Evolutionary conservation across 768 basidiomycete genomes (phyloP), one percentile per base, ranked within the genome.

Genomic region (Sistotremastrum suecicum): DNA sequence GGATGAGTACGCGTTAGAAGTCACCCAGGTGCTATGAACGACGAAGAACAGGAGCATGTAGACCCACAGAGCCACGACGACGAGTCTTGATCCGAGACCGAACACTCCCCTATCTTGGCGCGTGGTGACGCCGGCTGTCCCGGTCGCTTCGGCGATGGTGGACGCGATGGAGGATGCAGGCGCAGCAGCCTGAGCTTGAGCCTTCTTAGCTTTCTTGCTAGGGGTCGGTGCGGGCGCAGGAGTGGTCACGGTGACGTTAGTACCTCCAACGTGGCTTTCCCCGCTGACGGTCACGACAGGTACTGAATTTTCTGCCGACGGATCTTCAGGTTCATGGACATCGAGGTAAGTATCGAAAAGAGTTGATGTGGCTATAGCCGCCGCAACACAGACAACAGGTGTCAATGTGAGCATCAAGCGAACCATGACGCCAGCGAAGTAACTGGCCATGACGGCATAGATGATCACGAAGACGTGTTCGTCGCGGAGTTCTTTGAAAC

Each of bases 351-450:
- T 85, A 53, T 95, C 87, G 47, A 97, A 68, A 7, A 98, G 70
- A 5, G 80, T 74, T 3, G 91, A 92, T 48, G 95, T 67, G 1
- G 91, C 90, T 32, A 98, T 80, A 5, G 95, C 95, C 11, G 89
- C 80, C 11, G 89, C 61, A 48, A 98, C 86, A 58, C 95, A 99
- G 39, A 98, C 95, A 47, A 94, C 85, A 1, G 95, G 95, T 0
- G 94, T 98, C 47, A 99, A 78, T 29, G 95, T 84, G 45, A 99
- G 73, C 89, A 99, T 98, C 49, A 98, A 73, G 47, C 95, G 90
- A 51, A 99, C 95, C 95, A 99, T 99, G 60, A 99, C 94, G 38
- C 95, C 95, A 4, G 95, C 94, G 58, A 99, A 99, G 72, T 99
- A 99, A 61, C 88, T 90, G 41, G 85, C 89, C 58, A 98, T 78